Evolutionary conservation across 345 rosid species (phyloP).

Genomic region (Camelina laxa): DNA sequence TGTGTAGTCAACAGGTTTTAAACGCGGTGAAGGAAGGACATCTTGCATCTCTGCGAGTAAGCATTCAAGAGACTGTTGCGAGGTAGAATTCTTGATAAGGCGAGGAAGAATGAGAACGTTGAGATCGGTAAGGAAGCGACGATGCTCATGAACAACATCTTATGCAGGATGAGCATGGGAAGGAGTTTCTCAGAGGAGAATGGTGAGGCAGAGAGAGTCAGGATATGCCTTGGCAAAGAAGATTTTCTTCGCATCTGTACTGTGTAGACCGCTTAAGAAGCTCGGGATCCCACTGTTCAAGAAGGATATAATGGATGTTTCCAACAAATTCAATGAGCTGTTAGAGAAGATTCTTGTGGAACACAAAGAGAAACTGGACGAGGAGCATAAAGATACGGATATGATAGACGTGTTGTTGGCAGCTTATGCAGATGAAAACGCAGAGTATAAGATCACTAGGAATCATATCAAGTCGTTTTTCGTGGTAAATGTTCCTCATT

Average conservation of each 20-base stretch:
- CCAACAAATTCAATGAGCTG: slow-evolving; percentile 2
- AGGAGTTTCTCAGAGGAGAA: slow-evolving; percentile 16
- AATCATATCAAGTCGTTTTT: slow-evolving; percentile 6
- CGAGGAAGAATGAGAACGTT: background rate
- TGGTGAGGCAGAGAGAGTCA: slow-evolving; percentile 12
- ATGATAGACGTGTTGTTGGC: slow-evolving; percentile 17
- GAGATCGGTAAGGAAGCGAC: background rate
- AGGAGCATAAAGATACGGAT: slow-evolving; percentile 3
- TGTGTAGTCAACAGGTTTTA: background rate
- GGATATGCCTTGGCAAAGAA: slow-evolving; percentile 7
- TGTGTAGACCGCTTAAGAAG: slow-evolving; percentile 12
- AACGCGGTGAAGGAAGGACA: background rate
- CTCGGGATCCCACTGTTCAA: background rate
- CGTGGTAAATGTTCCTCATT: slow-evolving; percentile 1
- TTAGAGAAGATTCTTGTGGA: slow-evolving; percentile 10
- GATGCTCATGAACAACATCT: slow-evolving; percentile 1
- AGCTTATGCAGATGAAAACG: slow-evolving; percentile 10
- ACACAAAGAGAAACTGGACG: background rate
- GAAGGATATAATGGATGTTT: slow-evolving; percentile 7
- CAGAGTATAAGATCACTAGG: slow-evolving; percentile 3
- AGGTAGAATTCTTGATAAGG: slow-evolving; percentile 1
- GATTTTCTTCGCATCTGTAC: background rate
- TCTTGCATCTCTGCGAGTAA: background rate
- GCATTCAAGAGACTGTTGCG: background rate
- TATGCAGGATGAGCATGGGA: slow-evolving; percentile 19